Evolutionary conservation across 1,284 basidiomycete species (phyloP), one percentile per base, ranked within the genome.

Genomic region (Trametes polyzona): DNA sequence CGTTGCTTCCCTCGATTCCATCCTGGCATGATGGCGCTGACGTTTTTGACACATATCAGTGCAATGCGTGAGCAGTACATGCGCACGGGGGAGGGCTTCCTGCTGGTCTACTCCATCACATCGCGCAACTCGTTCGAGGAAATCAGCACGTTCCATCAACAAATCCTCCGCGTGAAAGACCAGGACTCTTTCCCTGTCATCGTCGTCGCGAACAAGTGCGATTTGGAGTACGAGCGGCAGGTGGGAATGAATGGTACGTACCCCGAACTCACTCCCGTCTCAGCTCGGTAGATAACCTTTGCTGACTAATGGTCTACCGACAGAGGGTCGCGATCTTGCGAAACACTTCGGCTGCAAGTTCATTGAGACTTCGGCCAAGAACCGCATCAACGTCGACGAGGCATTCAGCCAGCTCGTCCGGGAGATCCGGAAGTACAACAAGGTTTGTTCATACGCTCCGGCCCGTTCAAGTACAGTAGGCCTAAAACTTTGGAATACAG

Each of bases 21-120:
- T 19, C 16, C 2, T n/a, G n/a, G n/a, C n/a, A n/a, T n/a, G n/a
- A n/a, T n/a, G n/a, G n/a, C n/a, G n/a, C n/a, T n/a, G n/a, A n/a
- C n/a, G n/a, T n/a, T n/a, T n/a, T n/a, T n/a, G n/a, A n/a, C n/a
- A n/a, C n/a, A n/a, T n/a, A n/a, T n/a, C 69, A 96, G 94, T 60
- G 95, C 95, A 29, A 97, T 97, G 95, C 89, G 95, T 52, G 95
- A 97, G 73, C 95, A 97, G 69, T 97, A 97, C 80, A 97, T 96
- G 94, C 88, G 94, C 51, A 92, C 93, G 24, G 97, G 97, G 59
- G 97, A 99, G 77, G 97, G 97, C 4, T 99, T 99, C 83, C 84
- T 99, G 47, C 88, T 99, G 61, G 97, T 99, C 59, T 99, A 99
- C 78, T 96, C 95, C 60, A 99, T 99, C 78, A 98, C 96, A 16